Base-by-base conservation (phyloP, 495 filamentous ascomycete genomes). In the Cercophora scortea region DNA sequence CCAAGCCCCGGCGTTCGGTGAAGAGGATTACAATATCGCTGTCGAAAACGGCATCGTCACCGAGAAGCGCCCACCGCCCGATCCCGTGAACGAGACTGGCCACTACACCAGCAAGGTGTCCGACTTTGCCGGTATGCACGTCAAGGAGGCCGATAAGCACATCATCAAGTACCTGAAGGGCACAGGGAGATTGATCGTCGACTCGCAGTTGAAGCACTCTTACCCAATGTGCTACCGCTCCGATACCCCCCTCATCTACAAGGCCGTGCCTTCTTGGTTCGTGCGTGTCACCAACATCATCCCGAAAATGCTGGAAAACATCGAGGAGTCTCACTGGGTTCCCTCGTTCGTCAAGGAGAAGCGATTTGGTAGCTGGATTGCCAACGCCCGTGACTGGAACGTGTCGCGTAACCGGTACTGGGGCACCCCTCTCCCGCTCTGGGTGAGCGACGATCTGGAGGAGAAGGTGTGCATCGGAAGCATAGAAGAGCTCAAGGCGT, bases 171-270 rank as follows among this genome's bases (percentile, higher is more conserved):
- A 91, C 59, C 75, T 98, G 18, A 95, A 92, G 71, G 82, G 77
- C 38, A 83, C 76, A 35, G 89, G 87, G 17, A 83, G 91, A 41
- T 54, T 98, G 48, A 78, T 98, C 35, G 88, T 94, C 34, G 89
- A 96, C 51, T 86, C 87, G 36, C 90, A 95, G 68, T 80, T 95
- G 49, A 94, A 81, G 67, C 93, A 98, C 74, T 91, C 87, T 54
- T 95, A 96, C 65, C 91, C 91, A 18, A 92, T 90, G 77, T 98
- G 93, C 71, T 92, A 89, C 80, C 84, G 93, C 32, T 96, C 90
- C 16, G 93, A 98, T 61, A 96, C 88, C 3, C 93, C 92, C 8
- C 77, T 97, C 55, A 96, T 98, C 64, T 93, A 96, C 68, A 83
- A 88, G 51, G 90, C 93, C 18, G 91, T 98, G 17, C 89, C 93